Base-by-base conservation (phyloP, 129 eudicot species). In the Ambrosia trifida region DNA sequence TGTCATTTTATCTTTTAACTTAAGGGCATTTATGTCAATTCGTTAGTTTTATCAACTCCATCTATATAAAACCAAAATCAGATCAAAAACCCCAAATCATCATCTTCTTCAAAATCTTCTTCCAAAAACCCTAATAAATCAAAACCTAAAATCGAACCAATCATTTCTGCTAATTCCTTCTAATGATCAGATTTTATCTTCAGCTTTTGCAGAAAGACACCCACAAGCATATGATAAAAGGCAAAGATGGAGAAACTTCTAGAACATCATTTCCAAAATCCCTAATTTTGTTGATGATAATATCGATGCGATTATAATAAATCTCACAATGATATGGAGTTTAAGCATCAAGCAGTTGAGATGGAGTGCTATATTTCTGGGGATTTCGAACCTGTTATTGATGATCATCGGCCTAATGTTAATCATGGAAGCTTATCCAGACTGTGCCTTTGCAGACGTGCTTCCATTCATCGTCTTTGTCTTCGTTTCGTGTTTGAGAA, bases 181-280 rank as follows among this genome's bases (percentile, higher is more conserved):
- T 87, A 91, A 28, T 85, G 73, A 5, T 92, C 91, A 57, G 84
- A 79, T 69, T 85, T 76, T 69, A 92, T 82, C 80, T 64, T 76
- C 75, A 43, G 32, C 41, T 75, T 80, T 96, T 92, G 89, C 80
- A 81, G 10, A 69, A 64, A 64, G 28, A 89, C 14, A 28, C 50
- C 73, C 49, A 64, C 6, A 70, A 74, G 54, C 69, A 64, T 32
- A 32, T 16, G 67, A 50, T 19, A 13, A 79, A 13, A 72, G 14
- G 7, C 51, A 49, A 64, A 43, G 11, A 72, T 33, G 61, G 64
- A 67, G 28, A 47, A 54, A 71, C 52, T 58, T 43, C 14, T 49
- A 47, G 11, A 52, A 35, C 63, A 20, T 41, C 45, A 35, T 66
- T 66, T 20, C 66, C 50, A 18, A 44, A 41, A 75, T 74, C 28